These are phyloP conservation scores for Berberis thunbergii DNA, from an alignment of 164 flowering plant species.

Conservation along the genomic window DNA sequence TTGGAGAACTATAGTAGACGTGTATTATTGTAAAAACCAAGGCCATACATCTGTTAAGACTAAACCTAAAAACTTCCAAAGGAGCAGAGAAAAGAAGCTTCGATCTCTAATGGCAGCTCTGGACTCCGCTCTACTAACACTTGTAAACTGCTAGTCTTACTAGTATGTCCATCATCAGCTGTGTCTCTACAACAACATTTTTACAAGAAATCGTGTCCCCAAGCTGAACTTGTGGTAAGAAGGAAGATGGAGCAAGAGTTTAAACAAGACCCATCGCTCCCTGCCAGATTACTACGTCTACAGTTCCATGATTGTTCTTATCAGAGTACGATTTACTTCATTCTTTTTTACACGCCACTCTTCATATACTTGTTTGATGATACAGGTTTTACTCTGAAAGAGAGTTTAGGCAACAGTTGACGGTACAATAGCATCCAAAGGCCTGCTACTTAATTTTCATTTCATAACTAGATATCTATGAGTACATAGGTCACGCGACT, in stretches of 20 bases:
- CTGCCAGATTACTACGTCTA: constrained; percentile 15
- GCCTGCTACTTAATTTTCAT: no score
- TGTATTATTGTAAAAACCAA: no score
- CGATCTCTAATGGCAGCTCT: constrained; percentile 10
- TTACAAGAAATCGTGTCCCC: constrained; percentile 13
- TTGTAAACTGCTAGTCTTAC: background rate
- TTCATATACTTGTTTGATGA: no score
- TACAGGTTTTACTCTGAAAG: no score
- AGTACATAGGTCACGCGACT: no score
- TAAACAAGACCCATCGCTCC: constrained; percentile 10
- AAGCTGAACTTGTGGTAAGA: constrained; percentile 13
- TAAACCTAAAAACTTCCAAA: background rate
- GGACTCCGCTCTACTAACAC: constrained; percentile 1
- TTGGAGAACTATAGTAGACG: no score
- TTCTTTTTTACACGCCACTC: no score
- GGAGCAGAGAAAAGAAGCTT: constrained; percentile 11
- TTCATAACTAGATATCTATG: no score
- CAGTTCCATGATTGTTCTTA: constrained; percentile 18
- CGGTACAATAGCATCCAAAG: no score
- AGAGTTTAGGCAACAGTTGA: no score
- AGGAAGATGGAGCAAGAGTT: constrained; percentile 7
- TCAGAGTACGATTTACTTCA: constrained; percentile 10
- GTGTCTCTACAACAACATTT: constrained; percentile 9
- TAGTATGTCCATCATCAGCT: background rate
- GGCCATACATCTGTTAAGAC: background rate